A percentile compares a stretch with the other conserved stretches of the same genome.
Conservation (phyloP, 345 rosid species). For the Heritiera fomes region DNA sequence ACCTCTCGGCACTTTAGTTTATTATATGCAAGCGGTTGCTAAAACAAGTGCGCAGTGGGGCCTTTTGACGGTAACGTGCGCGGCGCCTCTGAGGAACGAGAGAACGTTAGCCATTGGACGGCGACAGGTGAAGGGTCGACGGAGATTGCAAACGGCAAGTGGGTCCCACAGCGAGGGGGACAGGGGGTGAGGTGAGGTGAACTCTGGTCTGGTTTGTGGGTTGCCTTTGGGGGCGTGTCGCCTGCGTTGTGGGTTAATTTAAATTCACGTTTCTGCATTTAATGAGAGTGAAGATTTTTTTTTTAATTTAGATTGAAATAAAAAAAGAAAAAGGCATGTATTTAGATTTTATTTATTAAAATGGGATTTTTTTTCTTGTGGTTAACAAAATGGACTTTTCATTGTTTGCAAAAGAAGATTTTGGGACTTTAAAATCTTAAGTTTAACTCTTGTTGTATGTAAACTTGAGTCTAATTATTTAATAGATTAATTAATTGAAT, state of each 20-base stretch:
- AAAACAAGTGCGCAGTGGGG: neutral
- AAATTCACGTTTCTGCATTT: conserved; percentile 10
- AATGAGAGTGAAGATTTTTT: neutral
- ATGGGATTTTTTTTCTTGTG: neutral
- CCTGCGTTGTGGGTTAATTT: conserved; percentile 11
- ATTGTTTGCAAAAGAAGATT: too few relatives aligned
- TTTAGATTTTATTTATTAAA: conserved; percentile 22
- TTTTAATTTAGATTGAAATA: too few relatives aligned
- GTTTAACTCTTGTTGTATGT: too few relatives aligned
- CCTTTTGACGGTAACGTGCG: neutral
- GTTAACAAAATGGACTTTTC: too few relatives aligned
- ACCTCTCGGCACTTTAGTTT: neutral
- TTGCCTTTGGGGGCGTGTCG: neutral
- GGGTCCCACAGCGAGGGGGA: conserved; percentile 18
- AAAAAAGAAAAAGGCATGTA: neutral
- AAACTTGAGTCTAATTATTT: too few relatives aligned
- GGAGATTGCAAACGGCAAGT: conserved; percentile 26
- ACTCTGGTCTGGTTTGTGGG: neutral
- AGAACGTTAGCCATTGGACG: conserved; percentile 25
- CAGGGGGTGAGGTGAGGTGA: neutral
- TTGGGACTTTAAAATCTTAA: too few relatives aligned
- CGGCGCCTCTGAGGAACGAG: neutral
- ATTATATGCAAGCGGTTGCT: neutral
- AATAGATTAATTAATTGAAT: too few relatives aligned
- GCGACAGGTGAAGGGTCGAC: conserved; percentile 25